Base-by-base conservation (phyloP, 176 grass and related monocot species). In the Dactylis glomerata region DNA sequence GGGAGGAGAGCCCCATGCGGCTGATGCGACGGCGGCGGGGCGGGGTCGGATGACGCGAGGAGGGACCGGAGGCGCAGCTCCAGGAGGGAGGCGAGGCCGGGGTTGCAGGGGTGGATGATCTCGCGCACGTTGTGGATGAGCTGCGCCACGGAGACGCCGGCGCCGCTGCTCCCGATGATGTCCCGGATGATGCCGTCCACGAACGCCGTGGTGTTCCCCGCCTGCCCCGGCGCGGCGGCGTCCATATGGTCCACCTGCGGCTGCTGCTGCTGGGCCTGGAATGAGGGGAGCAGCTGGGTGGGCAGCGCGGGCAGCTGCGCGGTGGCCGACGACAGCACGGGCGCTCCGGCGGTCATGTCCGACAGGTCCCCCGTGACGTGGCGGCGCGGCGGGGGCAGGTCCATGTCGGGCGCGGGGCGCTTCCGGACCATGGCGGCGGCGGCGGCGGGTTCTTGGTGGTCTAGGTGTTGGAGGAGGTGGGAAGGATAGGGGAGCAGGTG, bases 71-170 rank as follows among this genome's bases (percentile, higher is more conserved):
- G 96, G 54, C 92, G 92, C 55, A 90, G 84, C 91, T 98, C 93
- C 17, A 98, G 86, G 51, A 98, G 62, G 3, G 96, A 92, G 14
- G 96, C 96, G 51, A 98, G 84, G 40, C 73, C 86, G 1, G 96
- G 96, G 85, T 98, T 95, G 75, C 96, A 94, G 10, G 96, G 96
- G 23, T 91, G 91, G 70, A 99, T 95, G 63, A 99, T 96, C 85
- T 96, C 96, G 33, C 96, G 92, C 10, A 99, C 93, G 86, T 93
- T 99, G 80, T 93, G 93, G 81, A 99, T 93, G 10, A 99, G 88
- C 90, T 99, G 96, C 8, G 96, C 68, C 81, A 98, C 63, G 77
- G 93, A 98, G 5, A 98, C 87, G 2, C 75, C 84, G 1, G 92
- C 74, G 22, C 92, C 87, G 49, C 84, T 78, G 87, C 90, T 93